A percentile compares a stretch with the other conserved stretches of the same genome.
phyloP scores from a whole-genome alignment of 140 eudicot genomes.

The Erigeron philadelphicus region DNA sequence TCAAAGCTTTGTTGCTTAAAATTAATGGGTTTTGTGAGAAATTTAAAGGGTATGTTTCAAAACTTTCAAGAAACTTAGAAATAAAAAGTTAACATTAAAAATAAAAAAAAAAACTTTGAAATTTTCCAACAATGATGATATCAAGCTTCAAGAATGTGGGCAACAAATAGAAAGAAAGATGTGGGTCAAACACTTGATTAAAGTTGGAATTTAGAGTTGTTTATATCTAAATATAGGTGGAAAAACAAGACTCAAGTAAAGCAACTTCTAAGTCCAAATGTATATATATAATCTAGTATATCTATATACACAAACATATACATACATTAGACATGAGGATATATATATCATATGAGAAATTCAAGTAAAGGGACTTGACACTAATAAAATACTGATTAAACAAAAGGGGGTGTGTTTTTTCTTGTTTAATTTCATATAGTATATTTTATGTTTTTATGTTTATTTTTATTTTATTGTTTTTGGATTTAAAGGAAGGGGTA shows the following conservation, averaged over 20 bases:
- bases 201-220: slow-evolving; percentile 29
- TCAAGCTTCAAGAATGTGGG: slow-evolving; percentile 35
- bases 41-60: slow-evolving; percentile 13
- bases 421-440: slow-evolving; percentile 9
- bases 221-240: slow-evolving; percentile 30
- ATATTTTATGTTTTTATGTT: not conserved
- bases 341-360: slow-evolving; percentile 10
- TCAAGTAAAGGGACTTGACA: slow-evolving; percentile 30
- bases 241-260: slow-evolving; percentile 32
- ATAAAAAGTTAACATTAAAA: slow-evolving; percentile 18
- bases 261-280: slow-evolving; percentile 22
- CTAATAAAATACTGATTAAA: slow-evolving; percentile 26
- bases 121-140: slow-evolving; percentile 29
- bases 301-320: slow-evolving; percentile 9
- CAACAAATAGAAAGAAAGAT: slow-evolving; percentile 23
- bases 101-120: slow-evolving; percentile 14
- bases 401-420: slow-evolving; percentile 25
- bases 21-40: slow-evolving; percentile 17
- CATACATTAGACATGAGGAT: slow-evolving; percentile 28
- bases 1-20: slow-evolving; percentile 9
- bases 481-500: slow-evolving; percentile 29
- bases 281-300: too few species aligned
- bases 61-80: slow-evolving; percentile 23
- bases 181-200: slow-evolving; percentile 33
- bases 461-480: not conserved